Evolutionary conservation across 139 green algal species (phyloP).

Genomic region (Haematococcus lacustris): DNA sequence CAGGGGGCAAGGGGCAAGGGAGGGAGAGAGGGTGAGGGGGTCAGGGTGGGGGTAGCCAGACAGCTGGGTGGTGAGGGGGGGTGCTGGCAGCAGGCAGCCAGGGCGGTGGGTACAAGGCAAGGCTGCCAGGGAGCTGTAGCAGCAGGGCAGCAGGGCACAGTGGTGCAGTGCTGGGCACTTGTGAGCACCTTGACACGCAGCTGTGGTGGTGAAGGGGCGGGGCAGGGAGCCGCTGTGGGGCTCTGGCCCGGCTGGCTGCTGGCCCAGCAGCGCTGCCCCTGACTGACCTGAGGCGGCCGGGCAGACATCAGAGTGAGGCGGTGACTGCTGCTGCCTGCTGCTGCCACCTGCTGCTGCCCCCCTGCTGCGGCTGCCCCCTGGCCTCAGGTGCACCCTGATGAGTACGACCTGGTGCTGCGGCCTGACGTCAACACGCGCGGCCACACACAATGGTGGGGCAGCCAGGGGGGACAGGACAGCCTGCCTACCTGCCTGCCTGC

Average conservation of each 20-base stretch:
- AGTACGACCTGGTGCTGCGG: conserved; percentile 70
- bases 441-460: conserved; percentile 55
- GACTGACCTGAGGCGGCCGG: background rate
- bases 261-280: background rate
- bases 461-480: background rate
- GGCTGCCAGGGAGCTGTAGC: no score
- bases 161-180: no score
- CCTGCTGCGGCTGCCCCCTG: no score
- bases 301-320: background rate
- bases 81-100: no score
- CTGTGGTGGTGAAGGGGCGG: no score
- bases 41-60: no score
- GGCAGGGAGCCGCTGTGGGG: no score
- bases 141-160: no score
- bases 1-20: no score
- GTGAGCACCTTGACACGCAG: no score
- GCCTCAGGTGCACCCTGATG: conserved; percentile 52
- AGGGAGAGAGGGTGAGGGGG: no score
- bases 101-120: no score
- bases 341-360: background rate
- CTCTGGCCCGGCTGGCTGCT: background rate
- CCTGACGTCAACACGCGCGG: conserved; percentile 58
- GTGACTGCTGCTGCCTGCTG: background rate
- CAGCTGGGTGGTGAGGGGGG: background rate
- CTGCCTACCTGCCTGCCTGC: background rate